Evolutionary conservation across 2,329 filamentous ascomycete species (phyloP), one percentile per base, ranked within the genome.

Genomic region (Beauveria bassiana): DNA sequence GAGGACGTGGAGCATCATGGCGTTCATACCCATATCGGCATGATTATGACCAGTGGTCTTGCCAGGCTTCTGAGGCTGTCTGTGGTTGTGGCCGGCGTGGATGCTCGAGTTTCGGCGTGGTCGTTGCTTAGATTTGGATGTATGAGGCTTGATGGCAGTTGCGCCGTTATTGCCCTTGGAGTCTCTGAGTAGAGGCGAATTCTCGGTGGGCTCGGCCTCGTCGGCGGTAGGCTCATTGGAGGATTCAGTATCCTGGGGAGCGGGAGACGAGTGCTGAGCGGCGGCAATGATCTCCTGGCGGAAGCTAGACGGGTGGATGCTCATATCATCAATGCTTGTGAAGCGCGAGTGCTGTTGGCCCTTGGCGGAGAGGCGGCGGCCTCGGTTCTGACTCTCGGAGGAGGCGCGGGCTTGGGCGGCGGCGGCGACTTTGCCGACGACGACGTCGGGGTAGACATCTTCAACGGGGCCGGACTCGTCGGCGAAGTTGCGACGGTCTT

Each of bases 21-120:
- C 90, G 58, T 90, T 90, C 93, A 99, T 98, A 74, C 96, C 96
- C 79, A 99, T 88, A 70, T 99, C 93, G 63, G 79, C 87, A 72
- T 96, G 91, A 65, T 79, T 90, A 73, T 96, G 91, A 34, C 89
- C 85, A 67, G 86, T 83, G 64, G 84, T 82, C 63, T 85, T 81
- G 49, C 67, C 69, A 16, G 79, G 72, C 61, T 88, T 82, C 68
- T 85, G 86, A 1, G 90, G 88, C 67, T 93, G 84, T 62, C 81
- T 87, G 73, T 98, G 95, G 70, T 93, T 91, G 75, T 97, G 93
- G 59, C 83, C 79, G 47, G 81, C 78, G 72, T 96, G 91, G 12
- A 82, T 73, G 51, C 77, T 79, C 8, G 82, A 85, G 66, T 83
- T 81, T 45, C 75, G 71, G 42, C 75, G 72, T 18, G 66, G 54